These are phyloP conservation scores for Phaseolus lunatus DNA, from an alignment of 306 rosid genomes.

Conservation along the genomic window DNA sequence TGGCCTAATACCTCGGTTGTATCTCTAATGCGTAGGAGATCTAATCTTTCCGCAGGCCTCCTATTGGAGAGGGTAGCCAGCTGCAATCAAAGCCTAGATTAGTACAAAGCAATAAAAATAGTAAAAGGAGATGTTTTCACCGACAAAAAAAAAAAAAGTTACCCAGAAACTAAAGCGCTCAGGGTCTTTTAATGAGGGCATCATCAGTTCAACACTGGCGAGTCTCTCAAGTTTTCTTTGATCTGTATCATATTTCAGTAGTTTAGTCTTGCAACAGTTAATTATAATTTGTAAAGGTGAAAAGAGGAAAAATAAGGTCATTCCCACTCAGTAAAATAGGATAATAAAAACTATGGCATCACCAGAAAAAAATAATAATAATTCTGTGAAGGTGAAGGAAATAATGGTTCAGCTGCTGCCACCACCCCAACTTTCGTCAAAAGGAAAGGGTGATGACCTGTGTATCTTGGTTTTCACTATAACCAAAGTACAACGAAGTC, in stretches of 20 bases:
- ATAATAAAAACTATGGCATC: background rate
- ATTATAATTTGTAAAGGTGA: conserved; percentile 33
- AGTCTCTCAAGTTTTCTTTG: conserved; percentile 80
- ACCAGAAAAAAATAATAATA: background rate
- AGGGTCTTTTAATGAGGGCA: conserved; percentile 80
- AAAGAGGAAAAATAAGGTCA: conserved; percentile 27
- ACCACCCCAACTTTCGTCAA: background rate
- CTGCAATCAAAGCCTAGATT: conserved; percentile 55
- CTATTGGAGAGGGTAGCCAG: conserved; percentile 77
- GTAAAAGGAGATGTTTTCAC: background rate
- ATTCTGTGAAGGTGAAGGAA: background rate
- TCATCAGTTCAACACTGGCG: conserved; percentile 74
- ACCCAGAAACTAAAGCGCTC: conserved; percentile 99
- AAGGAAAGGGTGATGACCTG: conserved; percentile 13
- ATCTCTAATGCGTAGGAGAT: conserved; percentile 76
- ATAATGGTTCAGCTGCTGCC: background rate
- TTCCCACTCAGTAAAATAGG: background rate
- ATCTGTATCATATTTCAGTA: conserved; percentile 55
- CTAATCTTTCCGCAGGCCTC: conserved; percentile 86
- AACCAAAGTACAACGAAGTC: background rate
- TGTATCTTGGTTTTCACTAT: background rate
- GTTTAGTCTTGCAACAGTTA: conserved; percentile 28
- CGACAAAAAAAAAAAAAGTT: conserved; percentile 1
- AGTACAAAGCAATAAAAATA: conserved; percentile 30
- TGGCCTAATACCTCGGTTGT: conserved; percentile 74